phyloP scores from a whole-genome alignment of 345 rosid genomes.

The Rubroshorea leprosula region DNA sequence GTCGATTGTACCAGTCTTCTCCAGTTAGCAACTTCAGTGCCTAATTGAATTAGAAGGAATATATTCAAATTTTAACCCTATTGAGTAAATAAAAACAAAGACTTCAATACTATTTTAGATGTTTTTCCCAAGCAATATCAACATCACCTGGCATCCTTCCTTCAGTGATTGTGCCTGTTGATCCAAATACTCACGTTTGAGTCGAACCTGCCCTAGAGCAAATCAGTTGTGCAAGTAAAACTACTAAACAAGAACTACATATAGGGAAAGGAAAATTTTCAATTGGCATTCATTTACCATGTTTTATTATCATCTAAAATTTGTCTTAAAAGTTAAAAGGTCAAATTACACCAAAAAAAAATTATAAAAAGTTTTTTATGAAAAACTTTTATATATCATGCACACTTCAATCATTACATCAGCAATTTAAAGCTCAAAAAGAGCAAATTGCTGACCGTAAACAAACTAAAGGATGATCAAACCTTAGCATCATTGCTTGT shows the following conservation, averaged over 20 bases:
- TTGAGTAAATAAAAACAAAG: too few species aligned
- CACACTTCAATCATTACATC: slow-evolving; percentile 3
- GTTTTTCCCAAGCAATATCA: slow-evolving; percentile 16
- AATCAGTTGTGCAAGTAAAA: slow-evolving; percentile 1
- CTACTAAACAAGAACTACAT: neutral
- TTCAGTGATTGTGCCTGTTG: slow-evolving; percentile 30
- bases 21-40: slow-evolving; percentile 50
- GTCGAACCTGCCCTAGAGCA: slow-evolving; percentile 53
- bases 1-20: slow-evolving; percentile 85
- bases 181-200: slow-evolving; percentile 89
- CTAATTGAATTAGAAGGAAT: slow-evolving; percentile 20
- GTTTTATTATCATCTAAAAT: too few species aligned
- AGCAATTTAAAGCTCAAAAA: neutral
- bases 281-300: too few species aligned
- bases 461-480: slow-evolving; percentile 17
- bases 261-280: neutral
- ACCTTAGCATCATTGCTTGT: slow-evolving; percentile 83
- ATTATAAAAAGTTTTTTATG: too few species aligned
- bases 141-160: slow-evolving; percentile 43
- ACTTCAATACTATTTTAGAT: too few species aligned
- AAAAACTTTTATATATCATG: neutral
- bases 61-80: slow-evolving; percentile 8
- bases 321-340: too few species aligned
- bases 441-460: neutral
- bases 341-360: too few species aligned